phyloP scores from a whole-genome alignment of 345 rosid genomes.

The Psidium friedrichsthalianum region DNA sequence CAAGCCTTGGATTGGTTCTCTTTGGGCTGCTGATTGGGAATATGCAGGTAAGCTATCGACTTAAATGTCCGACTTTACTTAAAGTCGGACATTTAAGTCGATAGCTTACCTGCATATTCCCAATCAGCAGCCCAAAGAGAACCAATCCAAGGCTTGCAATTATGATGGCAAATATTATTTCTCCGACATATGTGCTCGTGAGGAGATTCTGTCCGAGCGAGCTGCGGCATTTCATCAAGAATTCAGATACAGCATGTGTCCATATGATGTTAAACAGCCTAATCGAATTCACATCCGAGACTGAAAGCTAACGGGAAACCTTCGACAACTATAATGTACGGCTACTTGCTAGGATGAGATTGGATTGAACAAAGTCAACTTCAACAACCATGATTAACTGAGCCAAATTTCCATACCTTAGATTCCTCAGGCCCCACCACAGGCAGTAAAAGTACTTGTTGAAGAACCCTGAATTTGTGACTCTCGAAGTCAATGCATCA shows the following conservation, averaged over 20 bases:
- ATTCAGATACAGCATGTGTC: not conserved
- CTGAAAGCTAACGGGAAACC: not conserved
- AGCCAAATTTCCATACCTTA: conserved; percentile 13
- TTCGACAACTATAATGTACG: not conserved
- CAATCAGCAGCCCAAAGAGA: conserved; percentile 40
- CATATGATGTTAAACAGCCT: not conserved
- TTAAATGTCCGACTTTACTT: not conserved
- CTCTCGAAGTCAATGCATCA: conserved; percentile 19
- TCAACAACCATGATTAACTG: not conserved
- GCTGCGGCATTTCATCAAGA: conserved; percentile 10
- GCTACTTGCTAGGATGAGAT: not conserved
- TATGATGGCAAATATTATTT: conserved; percentile 26
- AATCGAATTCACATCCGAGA: not conserved
- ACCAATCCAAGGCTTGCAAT: conserved; percentile 25
- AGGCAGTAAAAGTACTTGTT: conserved; percentile 34
- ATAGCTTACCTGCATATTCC: conserved; percentile 42
- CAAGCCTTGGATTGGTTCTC: conserved; percentile 30
- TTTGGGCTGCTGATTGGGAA: conserved; percentile 44
- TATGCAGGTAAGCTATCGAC: conserved; percentile 29
- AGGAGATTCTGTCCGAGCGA: conserved; percentile 39
- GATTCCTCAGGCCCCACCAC: conserved; percentile 44
- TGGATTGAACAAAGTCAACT: not conserved
- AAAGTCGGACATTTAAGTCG: not conserved
- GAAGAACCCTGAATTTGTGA: conserved; percentile 19
- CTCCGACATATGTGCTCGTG: conserved; percentile 30